Evolutionary conservation across 495 filamentous ascomycete species (phyloP), one percentile per base, ranked within the genome.

Genomic region (Stereocaulon alpinum): DNA sequence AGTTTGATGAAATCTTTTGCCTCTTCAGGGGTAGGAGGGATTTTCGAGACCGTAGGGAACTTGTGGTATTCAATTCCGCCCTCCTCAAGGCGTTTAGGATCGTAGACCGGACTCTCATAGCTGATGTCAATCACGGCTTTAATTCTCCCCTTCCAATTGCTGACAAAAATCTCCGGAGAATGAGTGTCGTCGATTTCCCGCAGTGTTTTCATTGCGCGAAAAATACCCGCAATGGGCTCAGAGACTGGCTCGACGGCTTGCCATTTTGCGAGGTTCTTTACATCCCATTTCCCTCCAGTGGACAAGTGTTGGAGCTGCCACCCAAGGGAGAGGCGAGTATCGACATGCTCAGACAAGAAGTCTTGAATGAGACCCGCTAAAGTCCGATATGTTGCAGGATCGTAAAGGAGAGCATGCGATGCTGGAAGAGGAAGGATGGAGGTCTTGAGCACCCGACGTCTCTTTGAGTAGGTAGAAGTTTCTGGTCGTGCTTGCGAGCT

Each of bases 261-360:
- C 92, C 92, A 97, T 65, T 96, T 96, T 58, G 78, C 84, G 14
- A 96, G 81, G 69, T 97, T 97, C 75, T 97, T 96, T 59, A 97
- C 88, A 68, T 96, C 91, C 92, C 92, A 96, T 73, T 97, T 97
- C 14, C 91, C 91, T 57, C 88, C 87, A 3, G 84, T 87, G 41
- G 85, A 86, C 27, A 97, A 80, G 68, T 89, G 82, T 65, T 89
- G 85, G 18, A 96, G 75, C 72, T 97, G 92, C 92, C 92, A 97
- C 17, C 85, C 88, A 6, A 91, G 80, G 7, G 80, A 84, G 18
- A 97, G 80, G 6, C 88, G 86, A 52, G 83, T 76, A 47, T 90
- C 90, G 58, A 96, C 72, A 60, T 91, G 80, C 17, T 80, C 74
- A 29, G 79, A 75, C 43, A 97, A 76, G 64, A 96, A 96, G 61